A percentile compares a stretch with the other conserved stretches of the same genome.
Conservation (phyloP, 257 asterid species). For the Solanum appendiculatum region DNA sequence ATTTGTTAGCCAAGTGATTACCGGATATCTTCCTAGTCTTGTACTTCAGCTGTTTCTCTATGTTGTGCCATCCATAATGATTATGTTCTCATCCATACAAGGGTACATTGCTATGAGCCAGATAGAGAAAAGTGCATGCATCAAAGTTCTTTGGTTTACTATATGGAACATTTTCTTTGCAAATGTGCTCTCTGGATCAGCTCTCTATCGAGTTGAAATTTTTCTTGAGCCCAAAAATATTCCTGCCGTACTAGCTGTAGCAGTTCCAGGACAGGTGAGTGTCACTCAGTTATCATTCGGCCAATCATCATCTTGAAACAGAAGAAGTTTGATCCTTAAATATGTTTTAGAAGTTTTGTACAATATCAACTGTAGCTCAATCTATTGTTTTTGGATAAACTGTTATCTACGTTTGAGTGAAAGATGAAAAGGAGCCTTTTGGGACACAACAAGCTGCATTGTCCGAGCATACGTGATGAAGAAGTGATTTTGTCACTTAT, state of each 20-base stretch:
- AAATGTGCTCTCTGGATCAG: constrained; percentile 86
- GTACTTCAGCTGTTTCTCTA: constrained; percentile 63
- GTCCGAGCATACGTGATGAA: neutral
- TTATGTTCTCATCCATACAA: constrained; percentile 77
- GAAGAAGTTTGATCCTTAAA: neutral
- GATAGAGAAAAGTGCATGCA: constrained; percentile 89
- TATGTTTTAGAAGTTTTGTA: neutral
- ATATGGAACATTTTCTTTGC: constrained; percentile 96
- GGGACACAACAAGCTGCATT: neutral
- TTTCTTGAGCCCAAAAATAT: constrained; percentile 77
- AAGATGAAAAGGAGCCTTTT: neutral
- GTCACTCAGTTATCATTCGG: neutral
- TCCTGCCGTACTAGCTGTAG: constrained; percentile 72
- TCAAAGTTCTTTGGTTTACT: constrained; percentile 74
- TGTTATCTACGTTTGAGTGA: neutral
- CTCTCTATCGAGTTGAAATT: constrained; percentile 46
- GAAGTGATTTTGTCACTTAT: neutral
- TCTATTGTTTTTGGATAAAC: neutral
- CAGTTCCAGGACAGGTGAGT: constrained; percentile 95
- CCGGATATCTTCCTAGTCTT: constrained; percentile 97
- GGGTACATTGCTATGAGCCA: constrained; percentile 81
- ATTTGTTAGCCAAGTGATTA: constrained; percentile 64
- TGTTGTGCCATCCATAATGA: constrained; percentile 72
- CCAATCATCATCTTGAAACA: neutral
- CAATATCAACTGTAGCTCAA: neutral